Evolutionary conservation across 1,284 basidiomycete species (phyloP).

Genomic region (Pseudozyma tsukubaensis): DNA sequence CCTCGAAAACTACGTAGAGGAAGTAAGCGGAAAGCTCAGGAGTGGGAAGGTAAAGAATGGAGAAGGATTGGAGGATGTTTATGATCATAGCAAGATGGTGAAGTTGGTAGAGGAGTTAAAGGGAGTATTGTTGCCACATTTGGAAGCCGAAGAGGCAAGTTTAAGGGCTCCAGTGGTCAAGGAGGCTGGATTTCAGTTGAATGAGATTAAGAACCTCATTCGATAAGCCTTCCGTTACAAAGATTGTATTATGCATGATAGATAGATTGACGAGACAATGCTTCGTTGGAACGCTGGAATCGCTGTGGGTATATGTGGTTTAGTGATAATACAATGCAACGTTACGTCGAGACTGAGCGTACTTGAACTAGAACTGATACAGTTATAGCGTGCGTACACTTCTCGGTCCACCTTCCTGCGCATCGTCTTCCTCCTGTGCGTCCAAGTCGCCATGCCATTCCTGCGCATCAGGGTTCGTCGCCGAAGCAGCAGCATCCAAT

Average conservation of each 20-base stretch:
- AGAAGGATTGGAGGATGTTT: slow-evolving; percentile 24
- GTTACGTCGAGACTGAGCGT: no score
- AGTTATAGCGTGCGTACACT: slow-evolving; percentile 39
- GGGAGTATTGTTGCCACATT: slow-evolving; percentile 48
- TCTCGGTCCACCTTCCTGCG: slow-evolving; percentile 14
- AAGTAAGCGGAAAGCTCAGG: slow-evolving; percentile 13
- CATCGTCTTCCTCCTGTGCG: slow-evolving; percentile 23
- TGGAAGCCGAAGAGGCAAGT: slow-evolving; percentile 55
- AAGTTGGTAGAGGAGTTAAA: slow-evolving; percentile 25
- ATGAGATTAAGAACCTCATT: slow-evolving; percentile 38
- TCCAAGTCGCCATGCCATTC: slow-evolving; percentile 19
- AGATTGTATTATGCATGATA: not conserved
- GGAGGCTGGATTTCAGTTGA: slow-evolving; percentile 44
- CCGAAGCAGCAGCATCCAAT: not conserved
- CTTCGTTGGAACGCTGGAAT: not conserved
- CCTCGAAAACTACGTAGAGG: slow-evolving; percentile 27
- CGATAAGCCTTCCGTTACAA: slow-evolving; percentile 6
- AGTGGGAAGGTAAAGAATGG: slow-evolving; percentile 22
- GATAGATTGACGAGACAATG: not conserved
- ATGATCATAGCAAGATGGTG: slow-evolving; percentile 37
- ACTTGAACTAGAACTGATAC: not conserved
- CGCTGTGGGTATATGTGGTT: no score
- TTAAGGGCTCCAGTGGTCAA: slow-evolving; percentile 43
- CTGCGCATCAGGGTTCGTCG: not conserved
- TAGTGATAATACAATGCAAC: no score